A percentile compares a stretch with the other conserved stretches of the same genome.
Conservation (phyloP, 2,329 filamentous ascomycete species). For the Clarireedia hainanense region DNA sequence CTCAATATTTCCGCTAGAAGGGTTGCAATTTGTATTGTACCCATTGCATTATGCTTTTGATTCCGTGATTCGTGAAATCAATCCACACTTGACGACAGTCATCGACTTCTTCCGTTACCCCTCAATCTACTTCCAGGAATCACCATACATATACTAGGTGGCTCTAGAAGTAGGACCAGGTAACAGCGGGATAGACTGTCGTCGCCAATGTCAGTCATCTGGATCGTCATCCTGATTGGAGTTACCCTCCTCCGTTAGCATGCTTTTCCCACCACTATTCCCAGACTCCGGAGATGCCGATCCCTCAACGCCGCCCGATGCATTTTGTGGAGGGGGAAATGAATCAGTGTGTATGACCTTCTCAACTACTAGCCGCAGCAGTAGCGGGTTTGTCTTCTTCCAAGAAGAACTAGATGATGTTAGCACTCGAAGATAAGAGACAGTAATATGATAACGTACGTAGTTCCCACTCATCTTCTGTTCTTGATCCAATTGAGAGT, state of each 20-base stretch:
- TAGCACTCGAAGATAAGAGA: conserved; percentile 11
- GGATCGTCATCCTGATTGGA: conserved; percentile 60
- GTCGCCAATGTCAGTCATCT: conserved; percentile 51
- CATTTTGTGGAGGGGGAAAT: conserved; percentile 20
- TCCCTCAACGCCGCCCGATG: conserved; percentile 29
- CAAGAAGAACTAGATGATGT: conserved; percentile 72
- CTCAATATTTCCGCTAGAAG: not conserved
- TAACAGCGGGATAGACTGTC: conserved; percentile 58
- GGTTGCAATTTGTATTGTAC: not conserved
- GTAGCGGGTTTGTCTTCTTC: conserved; percentile 57
- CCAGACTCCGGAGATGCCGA: conserved; percentile 22
- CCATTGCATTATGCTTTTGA: not conserved
- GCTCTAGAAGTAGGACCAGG: conserved; percentile 32
- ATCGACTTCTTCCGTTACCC: conserved; percentile 56
- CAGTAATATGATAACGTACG: conserved; percentile 43
- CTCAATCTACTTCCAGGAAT: conserved; percentile 32
- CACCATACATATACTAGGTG: conserved; percentile 3
- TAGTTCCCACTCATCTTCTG: conserved; percentile 93
- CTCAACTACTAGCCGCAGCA: conserved; percentile 40
- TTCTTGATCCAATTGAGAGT: conserved; percentile 94
- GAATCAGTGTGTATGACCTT: conserved; percentile 47
- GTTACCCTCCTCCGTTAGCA: conserved; percentile 44
- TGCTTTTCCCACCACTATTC: conserved; percentile 27
- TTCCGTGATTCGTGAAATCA: conserved; percentile 6
- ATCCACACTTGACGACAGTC: conserved; percentile 41